These are phyloP conservation scores for Grosmannia clavigera DNA, from an alignment of 2,329 filamentous ascomycete species.

Conservation along the genomic window DNA sequence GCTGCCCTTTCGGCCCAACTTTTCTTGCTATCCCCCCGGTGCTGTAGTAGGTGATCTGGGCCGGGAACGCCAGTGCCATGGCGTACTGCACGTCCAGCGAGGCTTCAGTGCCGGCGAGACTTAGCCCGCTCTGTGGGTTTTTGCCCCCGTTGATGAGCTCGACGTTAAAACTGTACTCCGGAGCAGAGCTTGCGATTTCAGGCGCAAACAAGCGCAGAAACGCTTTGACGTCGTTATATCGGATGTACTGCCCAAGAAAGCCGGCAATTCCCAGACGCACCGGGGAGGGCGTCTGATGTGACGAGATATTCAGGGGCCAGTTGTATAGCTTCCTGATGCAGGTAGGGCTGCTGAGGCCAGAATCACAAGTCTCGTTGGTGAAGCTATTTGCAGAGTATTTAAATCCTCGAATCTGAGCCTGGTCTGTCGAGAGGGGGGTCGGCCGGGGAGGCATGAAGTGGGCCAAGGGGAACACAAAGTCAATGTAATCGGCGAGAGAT, in stretches of 20 bases:
- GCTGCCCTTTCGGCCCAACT: conserved; percentile 19
- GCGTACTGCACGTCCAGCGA: conserved; percentile 37
- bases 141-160: conserved; percentile 29
- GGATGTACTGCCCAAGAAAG: conserved; percentile 36
- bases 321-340: conserved; percentile 35
- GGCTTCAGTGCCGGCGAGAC: conserved; percentile 25
- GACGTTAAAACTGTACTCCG: conserved; percentile 18
- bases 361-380: neutral
- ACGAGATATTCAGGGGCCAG: conserved; percentile 16
- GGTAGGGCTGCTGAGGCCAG: conserved; percentile 17
- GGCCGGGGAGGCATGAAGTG: conserved; percentile 33
- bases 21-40: conserved; percentile 31
- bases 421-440: neutral
- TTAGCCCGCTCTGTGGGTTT: neutral
- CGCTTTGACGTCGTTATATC: conserved; percentile 26
- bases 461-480: conserved; percentile 34
- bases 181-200: conserved; percentile 11
- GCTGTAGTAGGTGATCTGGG: conserved; percentile 31
- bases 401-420: neutral
- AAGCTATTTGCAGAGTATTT: neutral
- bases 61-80: conserved; percentile 30
- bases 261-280: conserved; percentile 34
- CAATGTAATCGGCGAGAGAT: conserved; percentile 24
- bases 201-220: conserved; percentile 17
- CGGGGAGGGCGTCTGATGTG: conserved; percentile 15